Conservation (phyloP, 768 basidiomycete genomes). For the Phaffia australis region DNA sequence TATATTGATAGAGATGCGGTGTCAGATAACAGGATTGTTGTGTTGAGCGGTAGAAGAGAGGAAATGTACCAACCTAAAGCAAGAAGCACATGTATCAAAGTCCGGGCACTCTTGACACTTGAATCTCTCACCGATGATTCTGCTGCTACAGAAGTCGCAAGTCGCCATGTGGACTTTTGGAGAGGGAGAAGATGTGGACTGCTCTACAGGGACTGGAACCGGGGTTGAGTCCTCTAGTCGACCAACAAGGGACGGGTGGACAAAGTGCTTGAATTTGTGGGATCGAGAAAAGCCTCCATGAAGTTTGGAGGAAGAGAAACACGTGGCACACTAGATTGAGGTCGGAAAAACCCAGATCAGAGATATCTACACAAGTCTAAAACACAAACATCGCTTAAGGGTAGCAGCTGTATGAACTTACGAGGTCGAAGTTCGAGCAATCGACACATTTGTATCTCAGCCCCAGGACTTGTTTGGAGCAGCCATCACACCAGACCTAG, state of each 20-base stretch:
- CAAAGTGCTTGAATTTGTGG: too few species aligned
- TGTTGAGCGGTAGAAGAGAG: background rate
- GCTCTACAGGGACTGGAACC: constrained; percentile 7
- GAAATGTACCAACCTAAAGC: constrained; percentile 55
- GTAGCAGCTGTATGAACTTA: background rate
- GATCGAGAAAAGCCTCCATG: too few species aligned
- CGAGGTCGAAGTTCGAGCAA: constrained; percentile 31
- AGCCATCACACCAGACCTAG: constrained; percentile 33
- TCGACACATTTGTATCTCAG: constrained; percentile 34
- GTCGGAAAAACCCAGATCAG: background rate
- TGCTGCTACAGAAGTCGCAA: constrained; percentile 67
- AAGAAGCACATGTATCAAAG: constrained; percentile 62
- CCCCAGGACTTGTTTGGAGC: constrained; percentile 31
- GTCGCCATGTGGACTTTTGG: constrained; percentile 47
- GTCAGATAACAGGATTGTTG: background rate
- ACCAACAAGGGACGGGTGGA: too few species aligned
- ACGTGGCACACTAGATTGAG: background rate
- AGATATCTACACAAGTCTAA: too few species aligned
- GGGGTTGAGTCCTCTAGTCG: background rate
- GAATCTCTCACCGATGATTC: constrained; percentile 60
- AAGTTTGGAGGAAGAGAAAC: background rate
- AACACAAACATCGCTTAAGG: too few species aligned
- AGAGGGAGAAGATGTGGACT: background rate
- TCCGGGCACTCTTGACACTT: constrained; percentile 69
- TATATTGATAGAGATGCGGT: background rate